Evolutionary conservation across 106 monocot genomes (phyloP).

Genomic region (Dactylorhiza incarnata): DNA sequence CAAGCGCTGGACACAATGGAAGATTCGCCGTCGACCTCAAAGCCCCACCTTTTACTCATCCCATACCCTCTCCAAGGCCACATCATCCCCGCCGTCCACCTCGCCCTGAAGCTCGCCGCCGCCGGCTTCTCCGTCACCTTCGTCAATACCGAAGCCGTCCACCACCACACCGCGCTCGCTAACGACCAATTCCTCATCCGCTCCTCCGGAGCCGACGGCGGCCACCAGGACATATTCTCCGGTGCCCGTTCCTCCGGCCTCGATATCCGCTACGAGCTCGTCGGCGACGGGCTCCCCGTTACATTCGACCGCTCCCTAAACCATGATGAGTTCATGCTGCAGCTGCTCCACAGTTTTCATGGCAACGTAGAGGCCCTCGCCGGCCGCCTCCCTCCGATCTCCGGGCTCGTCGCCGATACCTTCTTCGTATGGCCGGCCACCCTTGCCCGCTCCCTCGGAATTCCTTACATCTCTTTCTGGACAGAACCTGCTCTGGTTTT

Average conservation of each 20-base stretch:
- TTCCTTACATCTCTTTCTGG: conserved; percentile 66
- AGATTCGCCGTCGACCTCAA: neutral
- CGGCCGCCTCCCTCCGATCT: conserved; percentile 12
- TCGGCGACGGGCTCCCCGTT: conserved; percentile 62
- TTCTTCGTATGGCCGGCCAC: conserved; percentile 74
- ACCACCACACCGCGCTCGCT: conserved; percentile 23
- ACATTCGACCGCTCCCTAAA: conserved; percentile 47
- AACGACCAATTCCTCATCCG: neutral
- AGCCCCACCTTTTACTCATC: conserved; percentile 49
- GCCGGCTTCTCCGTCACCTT: conserved; percentile 61
- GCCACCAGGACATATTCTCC: conserved; percentile 17
- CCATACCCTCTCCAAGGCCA: conserved; percentile 80
- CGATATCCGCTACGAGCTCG: conserved; percentile 59
- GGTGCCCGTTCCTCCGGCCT: conserved; percentile 28
- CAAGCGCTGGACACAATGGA: neutral
- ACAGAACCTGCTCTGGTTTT: conserved; percentile 77
- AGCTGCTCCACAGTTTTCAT: conserved; percentile 26
- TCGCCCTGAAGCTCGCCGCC: conserved; percentile 56
- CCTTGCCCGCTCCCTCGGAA: conserved; percentile 31
- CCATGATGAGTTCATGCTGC: conserved; percentile 45
- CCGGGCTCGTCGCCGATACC: conserved; percentile 60
- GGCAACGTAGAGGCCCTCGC: conserved; percentile 41
- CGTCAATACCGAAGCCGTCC: conserved; percentile 62
- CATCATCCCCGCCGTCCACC: conserved; percentile 56
- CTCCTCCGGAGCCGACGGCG: neutral